Evolutionary conservation across 139 green algal species (phyloP).

Genomic region (Ettlia oleoabundans): DNA sequence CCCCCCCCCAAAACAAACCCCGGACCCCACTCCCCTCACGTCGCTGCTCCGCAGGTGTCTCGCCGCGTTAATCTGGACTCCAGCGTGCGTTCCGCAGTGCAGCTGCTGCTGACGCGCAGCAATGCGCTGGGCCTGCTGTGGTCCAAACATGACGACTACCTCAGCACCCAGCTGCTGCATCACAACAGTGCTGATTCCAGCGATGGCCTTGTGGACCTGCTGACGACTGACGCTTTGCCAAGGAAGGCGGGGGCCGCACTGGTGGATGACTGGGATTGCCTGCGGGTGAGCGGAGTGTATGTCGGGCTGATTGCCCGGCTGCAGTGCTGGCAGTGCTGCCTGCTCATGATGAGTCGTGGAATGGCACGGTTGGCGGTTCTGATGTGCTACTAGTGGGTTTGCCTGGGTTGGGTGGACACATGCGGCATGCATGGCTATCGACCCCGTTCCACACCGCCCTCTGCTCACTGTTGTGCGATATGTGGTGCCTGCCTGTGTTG

Average conservation of each 20-base stretch:
- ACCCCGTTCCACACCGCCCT: not conserved
- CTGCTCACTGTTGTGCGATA: no score
- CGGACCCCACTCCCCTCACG: not conserved
- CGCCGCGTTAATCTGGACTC: slow-evolving; percentile 56
- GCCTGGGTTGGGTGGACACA: not conserved
- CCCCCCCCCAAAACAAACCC: no score
- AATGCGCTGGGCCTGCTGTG: not conserved
- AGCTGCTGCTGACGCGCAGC: slow-evolving; percentile 32
- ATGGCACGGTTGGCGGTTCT: not conserved
- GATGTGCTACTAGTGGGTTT: not conserved
- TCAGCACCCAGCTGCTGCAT: not conserved
- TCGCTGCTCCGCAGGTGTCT: not conserved
- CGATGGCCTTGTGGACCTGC: slow-evolving; percentile 6
- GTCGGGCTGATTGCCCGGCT: no score
- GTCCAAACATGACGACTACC: not conserved
- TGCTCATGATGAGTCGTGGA: not conserved
- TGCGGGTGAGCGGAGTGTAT: slow-evolving; percentile 63
- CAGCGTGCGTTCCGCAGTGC: slow-evolving; percentile 34
- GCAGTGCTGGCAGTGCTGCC: not conserved
- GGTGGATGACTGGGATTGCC: slow-evolving; percentile 92
- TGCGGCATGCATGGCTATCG: not conserved
- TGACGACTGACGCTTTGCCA: slow-evolving; percentile 21
- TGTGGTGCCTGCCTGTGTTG: not conserved
- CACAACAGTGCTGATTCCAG: not conserved
- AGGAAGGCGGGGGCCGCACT: slow-evolving; percentile 45